phyloP scores from a whole-genome alignment of 179 eudicot species.

The Nepenthes alata region DNA sequence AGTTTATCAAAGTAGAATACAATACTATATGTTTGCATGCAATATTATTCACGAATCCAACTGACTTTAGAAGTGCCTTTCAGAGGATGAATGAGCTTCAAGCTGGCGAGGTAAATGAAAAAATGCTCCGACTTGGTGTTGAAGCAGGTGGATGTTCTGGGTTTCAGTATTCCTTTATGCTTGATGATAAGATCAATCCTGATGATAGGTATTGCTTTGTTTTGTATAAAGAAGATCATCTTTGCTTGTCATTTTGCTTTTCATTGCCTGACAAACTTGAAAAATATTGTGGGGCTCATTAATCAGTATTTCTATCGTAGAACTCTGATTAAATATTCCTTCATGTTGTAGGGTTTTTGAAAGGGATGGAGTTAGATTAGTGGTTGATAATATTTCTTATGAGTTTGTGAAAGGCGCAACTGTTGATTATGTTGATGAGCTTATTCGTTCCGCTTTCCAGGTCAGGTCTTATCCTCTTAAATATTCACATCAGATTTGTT shows the following conservation, averaged over 20 bases:
- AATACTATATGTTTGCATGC: too few species aligned
- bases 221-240: neutral
- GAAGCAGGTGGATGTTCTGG: slow-evolving; percentile 99
- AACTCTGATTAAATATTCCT: neutral
- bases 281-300: neutral
- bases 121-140: slow-evolving; percentile 74
- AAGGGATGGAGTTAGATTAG: slow-evolving; percentile 78
- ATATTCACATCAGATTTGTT: neutral
- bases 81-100: slow-evolving; percentile 90
- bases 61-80: slow-evolving; percentile 14
- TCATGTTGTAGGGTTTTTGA: slow-evolving; percentile 52
- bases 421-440: slow-evolving; percentile 93
- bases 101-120: slow-evolving; percentile 46
- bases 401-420: slow-evolving; percentile 92
- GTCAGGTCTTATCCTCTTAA: slow-evolving; percentile 20
- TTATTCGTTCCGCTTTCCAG: slow-evolving; percentile 97
- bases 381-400: slow-evolving; percentile 70
- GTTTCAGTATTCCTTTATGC: slow-evolving; percentile 73
- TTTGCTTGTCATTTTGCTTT: neutral
- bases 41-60: neutral
- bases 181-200: slow-evolving; percentile 49
- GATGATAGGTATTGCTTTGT: slow-evolving; percentile 60
- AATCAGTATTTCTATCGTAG: neutral
- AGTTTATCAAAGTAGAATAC: neutral
- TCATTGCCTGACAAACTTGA: too few species aligned